Evolutionary conservation across 495 filamentous ascomycete species (phyloP).

Genomic region (Parathielavia hyrcaniae): DNA sequence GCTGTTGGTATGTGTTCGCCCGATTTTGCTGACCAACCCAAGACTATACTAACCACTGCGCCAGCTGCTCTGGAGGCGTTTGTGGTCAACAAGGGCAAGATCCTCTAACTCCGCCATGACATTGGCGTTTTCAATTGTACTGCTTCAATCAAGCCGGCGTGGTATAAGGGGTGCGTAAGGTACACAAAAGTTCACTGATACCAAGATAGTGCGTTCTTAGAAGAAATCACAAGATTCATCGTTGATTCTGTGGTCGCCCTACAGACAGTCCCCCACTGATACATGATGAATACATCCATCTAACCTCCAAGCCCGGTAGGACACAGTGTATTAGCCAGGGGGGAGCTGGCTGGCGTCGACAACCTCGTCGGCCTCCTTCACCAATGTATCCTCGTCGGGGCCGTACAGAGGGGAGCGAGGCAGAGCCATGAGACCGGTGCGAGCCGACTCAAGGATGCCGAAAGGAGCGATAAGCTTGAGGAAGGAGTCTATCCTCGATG

Average conservation of each 20-base stretch:
- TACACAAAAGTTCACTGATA: constrained; percentile 13
- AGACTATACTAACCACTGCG: constrained; percentile 16
- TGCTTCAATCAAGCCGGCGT: constrained; percentile 18
- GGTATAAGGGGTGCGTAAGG: constrained; percentile 15
- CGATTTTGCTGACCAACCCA: neutral
- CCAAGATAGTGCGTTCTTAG: neutral
- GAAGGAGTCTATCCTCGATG: constrained; percentile 89
- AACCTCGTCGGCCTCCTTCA: constrained; percentile 83
- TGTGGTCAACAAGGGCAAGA: constrained; percentile 79
- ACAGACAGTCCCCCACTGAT: constrained; percentile 1
- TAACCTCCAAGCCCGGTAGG: neutral
- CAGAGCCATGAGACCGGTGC: constrained; percentile 93
- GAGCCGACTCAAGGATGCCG: constrained; percentile 88
- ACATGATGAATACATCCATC: constrained; percentile 9
- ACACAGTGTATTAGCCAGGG: constrained; percentile 60
- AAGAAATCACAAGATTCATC: constrained; percentile 4
- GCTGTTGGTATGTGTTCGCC: constrained; percentile 56
- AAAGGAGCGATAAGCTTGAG: constrained; percentile 95
- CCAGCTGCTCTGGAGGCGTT: constrained; percentile 76
- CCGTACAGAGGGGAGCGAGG: constrained; percentile 83
- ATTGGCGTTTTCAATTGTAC: constrained; percentile 12
- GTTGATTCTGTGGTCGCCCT: neutral
- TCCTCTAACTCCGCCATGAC: constrained; percentile 25
- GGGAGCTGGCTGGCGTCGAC: constrained; percentile 90
- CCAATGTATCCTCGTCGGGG: constrained; percentile 61